phyloP scores from a whole-genome alignment of 495 filamentous ascomycete genomes.

The Penicillium silybi region DNA sequence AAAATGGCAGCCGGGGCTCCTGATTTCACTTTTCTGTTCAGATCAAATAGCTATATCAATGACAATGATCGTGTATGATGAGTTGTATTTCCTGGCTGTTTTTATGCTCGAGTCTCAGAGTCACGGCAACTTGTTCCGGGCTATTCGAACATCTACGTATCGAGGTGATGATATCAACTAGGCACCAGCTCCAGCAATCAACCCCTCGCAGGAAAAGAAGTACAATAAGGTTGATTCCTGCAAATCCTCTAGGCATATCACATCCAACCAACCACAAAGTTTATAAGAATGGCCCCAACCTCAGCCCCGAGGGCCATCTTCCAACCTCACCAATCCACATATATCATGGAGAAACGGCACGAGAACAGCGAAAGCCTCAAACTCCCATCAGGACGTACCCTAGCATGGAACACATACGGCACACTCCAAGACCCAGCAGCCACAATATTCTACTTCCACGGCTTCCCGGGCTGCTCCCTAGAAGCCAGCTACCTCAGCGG shows the following conservation, averaged over 20 bases:
- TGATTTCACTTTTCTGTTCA: neutral
- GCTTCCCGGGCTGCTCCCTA: constrained; percentile 5
- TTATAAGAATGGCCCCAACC: too few species aligned
- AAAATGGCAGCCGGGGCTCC: neutral
- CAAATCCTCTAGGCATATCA: too few species aligned
- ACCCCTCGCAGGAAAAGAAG: too few species aligned
- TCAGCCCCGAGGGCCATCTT: too few species aligned
- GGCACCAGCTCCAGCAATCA: too few species aligned
- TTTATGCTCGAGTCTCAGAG: neutral
- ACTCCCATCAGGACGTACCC: constrained; percentile 5
- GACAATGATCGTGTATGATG: constrained; percentile 7
- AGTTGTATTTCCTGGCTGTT: neutral
- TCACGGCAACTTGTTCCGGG: neutral
- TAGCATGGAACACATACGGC: constrained; percentile 7
- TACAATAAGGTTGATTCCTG: too few species aligned
- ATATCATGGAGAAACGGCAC: neutral
- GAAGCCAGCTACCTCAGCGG: constrained; percentile 1
- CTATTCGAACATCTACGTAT: too few species aligned
- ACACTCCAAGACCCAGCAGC: neutral
- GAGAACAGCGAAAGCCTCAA: neutral
- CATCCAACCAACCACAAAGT: too few species aligned
- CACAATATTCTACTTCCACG: constrained; percentile 13
- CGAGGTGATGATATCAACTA: too few species aligned
- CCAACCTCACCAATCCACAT: too few species aligned
- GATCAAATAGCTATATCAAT: constrained; percentile 5